Percentiles rank a stretch among this genome's conserved stretches.
These are phyloP conservation scores for Flaveria robusta DNA, from an alignment of 129 eudicot species.

Conservation along the genomic window DNA sequence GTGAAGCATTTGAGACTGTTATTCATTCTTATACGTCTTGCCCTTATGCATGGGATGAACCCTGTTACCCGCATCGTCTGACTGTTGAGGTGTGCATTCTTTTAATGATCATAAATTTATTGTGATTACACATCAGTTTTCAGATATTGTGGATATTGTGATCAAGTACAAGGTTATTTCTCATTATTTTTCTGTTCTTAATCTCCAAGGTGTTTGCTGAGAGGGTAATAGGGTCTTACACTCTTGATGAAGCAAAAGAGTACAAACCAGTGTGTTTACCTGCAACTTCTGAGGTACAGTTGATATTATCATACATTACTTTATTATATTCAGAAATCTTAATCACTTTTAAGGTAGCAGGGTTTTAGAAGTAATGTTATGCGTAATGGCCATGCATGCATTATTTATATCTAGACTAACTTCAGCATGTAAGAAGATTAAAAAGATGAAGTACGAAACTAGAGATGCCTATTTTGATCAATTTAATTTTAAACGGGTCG, in stretches of 20 bases:
- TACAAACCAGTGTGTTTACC: conserved; percentile 66
- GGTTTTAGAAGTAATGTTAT: not conserved
- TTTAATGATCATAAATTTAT: not conserved
- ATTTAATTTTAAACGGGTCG: too few species aligned
- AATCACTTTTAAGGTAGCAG: conserved; percentile 7
- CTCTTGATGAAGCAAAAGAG: conserved; percentile 79
- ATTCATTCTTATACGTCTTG: conserved; percentile 82
- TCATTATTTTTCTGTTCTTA: not conserved
- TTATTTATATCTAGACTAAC: not conserved
- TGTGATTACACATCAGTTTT: not conserved
- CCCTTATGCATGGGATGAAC: conserved; percentile 99
- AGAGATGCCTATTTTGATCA: too few species aligned
- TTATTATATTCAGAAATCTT: not conserved
- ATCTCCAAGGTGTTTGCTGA: conserved; percentile 74
- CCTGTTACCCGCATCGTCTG: conserved; percentile 88
- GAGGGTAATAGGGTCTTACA: conserved; percentile 70
- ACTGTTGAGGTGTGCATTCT: conserved; percentile 65
- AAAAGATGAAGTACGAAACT: conserved; percentile 3
- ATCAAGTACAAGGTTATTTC: not conserved
- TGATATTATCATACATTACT: not conserved
- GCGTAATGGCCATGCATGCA: not conserved
- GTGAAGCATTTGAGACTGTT: conserved; percentile 89
- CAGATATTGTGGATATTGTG: not conserved
- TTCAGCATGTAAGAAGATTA: conserved; percentile 12
- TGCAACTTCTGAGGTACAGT: conserved; percentile 77